Evolutionary conservation across 1,284 basidiomycete species (phyloP).

Genomic region (Apiotrichum laibachii): DNA sequence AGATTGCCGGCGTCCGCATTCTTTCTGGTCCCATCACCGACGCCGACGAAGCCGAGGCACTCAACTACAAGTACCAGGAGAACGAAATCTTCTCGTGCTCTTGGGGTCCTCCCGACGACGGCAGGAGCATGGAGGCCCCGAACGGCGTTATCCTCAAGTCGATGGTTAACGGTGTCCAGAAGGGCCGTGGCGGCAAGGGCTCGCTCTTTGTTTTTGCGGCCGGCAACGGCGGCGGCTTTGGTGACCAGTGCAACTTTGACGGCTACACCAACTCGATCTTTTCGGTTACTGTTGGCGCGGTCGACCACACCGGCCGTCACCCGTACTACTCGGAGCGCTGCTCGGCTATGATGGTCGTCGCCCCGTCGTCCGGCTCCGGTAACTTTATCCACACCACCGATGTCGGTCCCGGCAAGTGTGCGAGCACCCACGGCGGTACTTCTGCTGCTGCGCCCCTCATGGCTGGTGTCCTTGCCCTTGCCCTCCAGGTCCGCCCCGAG

Average conservation of each 20-base stretch:
- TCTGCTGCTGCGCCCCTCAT: slow-evolving; percentile 97
- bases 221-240: slow-evolving; percentile 86
- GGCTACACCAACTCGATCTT: slow-evolving; percentile 99
- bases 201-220: slow-evolving; percentile 96
- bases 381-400: slow-evolving; percentile 94
- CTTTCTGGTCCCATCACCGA: slow-evolving; percentile 96
- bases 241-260: slow-evolving; percentile 99
- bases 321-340: slow-evolving; percentile 98
- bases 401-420: slow-evolving; percentile 64
- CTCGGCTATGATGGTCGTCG: slow-evolving; percentile 93
- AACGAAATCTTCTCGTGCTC: slow-evolving; percentile 94
- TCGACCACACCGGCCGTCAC: slow-evolving; percentile 88
- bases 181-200: slow-evolving; percentile 85
- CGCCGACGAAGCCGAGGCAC: slow-evolving; percentile 92
- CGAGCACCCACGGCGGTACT: slow-evolving; percentile 85
- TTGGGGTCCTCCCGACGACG: slow-evolving; percentile 98
- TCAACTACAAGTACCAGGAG: slow-evolving; percentile 88
- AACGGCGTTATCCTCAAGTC: slow-evolving; percentile 90
- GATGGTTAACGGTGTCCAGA: slow-evolving; percentile 88
- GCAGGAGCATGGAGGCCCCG: slow-evolving; percentile 91
- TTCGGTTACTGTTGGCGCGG: slow-evolving; percentile 89
- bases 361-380: slow-evolving; percentile 93
- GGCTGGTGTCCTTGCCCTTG: slow-evolving; percentile 84
- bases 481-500: slow-evolving; percentile 80
- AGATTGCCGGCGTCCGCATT: slow-evolving; percentile 91